Conservation (phyloP, 1,284 basidiomycete species). For the Vanrija pseudolonga region DNA sequence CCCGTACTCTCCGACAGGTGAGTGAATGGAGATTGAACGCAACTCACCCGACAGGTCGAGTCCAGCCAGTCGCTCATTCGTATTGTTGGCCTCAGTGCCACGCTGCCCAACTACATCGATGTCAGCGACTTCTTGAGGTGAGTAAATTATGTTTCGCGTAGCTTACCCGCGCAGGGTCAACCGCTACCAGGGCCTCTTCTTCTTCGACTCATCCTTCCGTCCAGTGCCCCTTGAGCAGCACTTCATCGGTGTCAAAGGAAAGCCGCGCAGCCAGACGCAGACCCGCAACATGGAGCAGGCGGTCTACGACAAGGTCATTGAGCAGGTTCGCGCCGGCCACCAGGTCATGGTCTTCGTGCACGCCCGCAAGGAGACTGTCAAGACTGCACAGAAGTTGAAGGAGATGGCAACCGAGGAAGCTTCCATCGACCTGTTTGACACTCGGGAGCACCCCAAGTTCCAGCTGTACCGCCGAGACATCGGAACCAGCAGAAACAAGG, state of each 20-base stretch:
- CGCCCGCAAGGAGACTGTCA: conserved; percentile 96
- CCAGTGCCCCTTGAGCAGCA: conserved; percentile 97
- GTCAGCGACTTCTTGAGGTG: conserved; percentile 92
- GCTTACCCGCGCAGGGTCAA: conserved; percentile 64
- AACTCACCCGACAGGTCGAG: conserved; percentile 64
- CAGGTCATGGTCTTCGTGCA: conserved; percentile 99
- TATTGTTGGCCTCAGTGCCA: conserved; percentile 98
- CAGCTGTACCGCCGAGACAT: conserved; percentile 73
- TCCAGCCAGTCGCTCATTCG: conserved; percentile 94
- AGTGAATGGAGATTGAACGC: conserved; percentile 7
- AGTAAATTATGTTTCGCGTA: conserved; percentile 12
- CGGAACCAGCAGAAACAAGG: conserved; percentile 76
- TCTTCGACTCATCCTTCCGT: conserved; percentile 95
- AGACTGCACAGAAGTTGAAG: conserved; percentile 77
- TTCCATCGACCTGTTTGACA: conserved; percentile 70
- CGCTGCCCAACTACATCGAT: conserved; percentile 94
- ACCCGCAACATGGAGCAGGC: conserved; percentile 85
- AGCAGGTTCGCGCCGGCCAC: conserved; percentile 79
- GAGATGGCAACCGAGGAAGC: conserved; percentile 77
- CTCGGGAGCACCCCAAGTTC: conserved; percentile 72
- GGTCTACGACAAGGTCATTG: conserved; percentile 74
- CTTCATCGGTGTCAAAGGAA: conserved; percentile 94
- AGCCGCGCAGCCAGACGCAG: conserved; percentile 68
- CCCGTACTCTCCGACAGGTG: conserved; percentile 86
- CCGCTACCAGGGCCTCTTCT: conserved; percentile 87